Base-by-base conservation (phyloP, 2,329 filamentous ascomycete genomes). In the Hymenoscyphus occultus region DNA sequence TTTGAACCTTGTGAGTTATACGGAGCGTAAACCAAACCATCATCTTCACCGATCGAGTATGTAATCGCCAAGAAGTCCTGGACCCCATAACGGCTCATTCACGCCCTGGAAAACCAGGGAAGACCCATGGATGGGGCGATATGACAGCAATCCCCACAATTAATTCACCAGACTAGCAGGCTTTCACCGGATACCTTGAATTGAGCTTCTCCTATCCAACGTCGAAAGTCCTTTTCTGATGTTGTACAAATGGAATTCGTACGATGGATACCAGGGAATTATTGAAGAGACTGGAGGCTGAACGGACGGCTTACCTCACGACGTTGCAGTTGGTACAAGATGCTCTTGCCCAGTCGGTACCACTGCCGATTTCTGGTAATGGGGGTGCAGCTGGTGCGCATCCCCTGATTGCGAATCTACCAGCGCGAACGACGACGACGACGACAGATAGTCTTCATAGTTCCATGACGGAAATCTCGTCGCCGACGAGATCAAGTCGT, bases 291-390 rank as follows among this genome's bases (percentile, higher is more conserved):
- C 39, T 64, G 9, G 59, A 64, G 16, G 51, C 48, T 16, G 62
- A 64, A 39, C 58, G 62, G 7, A 51, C 60, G 39, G 59, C 62
- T 39, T 64, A 64, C 35, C 45, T 64, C 4, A 59, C 58, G 14
- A 64, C 62, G 5, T 28, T 57, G 0, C 45, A 64, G 14, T 51
- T 61, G 19, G 19, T 64, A 13, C 58, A 64, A 16, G 48, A 60
- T 19, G 57, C 58, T 35, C 48, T 64, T n/a, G 39, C 56, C 3
- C 40, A 64, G 5, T 19, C 48, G 16, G 39, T 60, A 19, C 28
- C 51, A 13, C 2, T 35, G 35, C 9, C 35, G 35, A 35, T 35
- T 35, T 35, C 35, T 35, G 35, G 35, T 35, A 6, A 1, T 35
- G 6, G 48, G 13, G 48, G 48, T 54, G 22, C 19, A 28, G 12